Percentiles rank a stretch among this genome's conserved stretches.
Conservation (phyloP, 177 flowering plant species). For the Vitis hybrid region DNA sequence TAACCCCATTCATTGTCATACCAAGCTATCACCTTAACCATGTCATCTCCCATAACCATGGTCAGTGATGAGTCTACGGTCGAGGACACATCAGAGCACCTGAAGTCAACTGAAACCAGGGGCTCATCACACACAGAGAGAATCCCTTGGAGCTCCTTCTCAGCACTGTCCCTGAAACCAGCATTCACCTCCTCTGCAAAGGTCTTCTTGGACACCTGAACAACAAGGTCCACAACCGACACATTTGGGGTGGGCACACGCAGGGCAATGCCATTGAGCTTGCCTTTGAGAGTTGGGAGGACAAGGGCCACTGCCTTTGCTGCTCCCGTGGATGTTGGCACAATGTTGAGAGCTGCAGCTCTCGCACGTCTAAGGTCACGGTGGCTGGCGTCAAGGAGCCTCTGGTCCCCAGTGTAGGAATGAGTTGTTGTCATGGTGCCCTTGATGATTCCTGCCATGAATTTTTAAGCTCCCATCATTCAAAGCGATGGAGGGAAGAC, state of each 20-base stretch:
- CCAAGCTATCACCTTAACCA: constrained; percentile 98
- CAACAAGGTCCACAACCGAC: constrained; percentile 90
- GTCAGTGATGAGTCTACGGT: constrained; percentile 87
- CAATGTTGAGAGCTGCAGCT: constrained; percentile 97
- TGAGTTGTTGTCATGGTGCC: constrained; percentile 83
- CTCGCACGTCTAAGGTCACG: constrained; percentile 91
- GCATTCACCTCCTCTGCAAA: constrained; percentile 97
- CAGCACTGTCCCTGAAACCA: constrained; percentile 81
- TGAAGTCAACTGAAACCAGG: constrained; percentile 83
- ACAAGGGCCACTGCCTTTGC: constrained; percentile 99
- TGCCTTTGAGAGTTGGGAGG: constrained; percentile 86
- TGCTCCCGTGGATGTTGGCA: constrained; percentile 98
- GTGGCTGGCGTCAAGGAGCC: constrained; percentile 98
- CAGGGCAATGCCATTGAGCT: constrained; percentile 96
- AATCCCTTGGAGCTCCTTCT: constrained; percentile 80
- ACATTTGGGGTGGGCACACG: constrained; percentile 97
- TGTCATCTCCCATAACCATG: constrained; percentile 97
- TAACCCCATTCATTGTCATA: constrained; percentile 98
- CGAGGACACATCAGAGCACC: constrained; percentile 89
- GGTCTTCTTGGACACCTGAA: constrained; percentile 89
- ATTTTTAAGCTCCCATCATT: too few species aligned
- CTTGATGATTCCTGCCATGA: constrained; percentile 84
- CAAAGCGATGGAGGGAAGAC: too few species aligned
- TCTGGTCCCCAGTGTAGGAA: constrained; percentile 99
- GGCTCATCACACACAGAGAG: constrained; percentile 92